Evolutionary conservation across 2,329 filamentous ascomycete genomes (phyloP).

Genomic region (Talaromyces sp.): DNA sequence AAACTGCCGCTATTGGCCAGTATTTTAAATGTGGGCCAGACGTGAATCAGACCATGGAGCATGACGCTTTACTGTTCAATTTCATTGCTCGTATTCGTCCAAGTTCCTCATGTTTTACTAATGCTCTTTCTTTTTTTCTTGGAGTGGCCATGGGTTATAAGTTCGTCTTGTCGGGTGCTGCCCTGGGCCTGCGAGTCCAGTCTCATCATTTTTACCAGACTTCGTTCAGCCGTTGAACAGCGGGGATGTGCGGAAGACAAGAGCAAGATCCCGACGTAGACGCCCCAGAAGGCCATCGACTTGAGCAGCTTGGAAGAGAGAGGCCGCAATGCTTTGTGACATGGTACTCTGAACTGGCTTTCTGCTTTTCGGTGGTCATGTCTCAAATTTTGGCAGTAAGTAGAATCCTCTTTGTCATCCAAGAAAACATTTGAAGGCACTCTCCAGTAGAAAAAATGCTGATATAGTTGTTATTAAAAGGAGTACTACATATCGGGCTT

Average conservation of each 20-base stretch:
- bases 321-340: neutral
- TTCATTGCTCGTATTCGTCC: neutral
- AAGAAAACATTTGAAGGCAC: no score
- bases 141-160: neutral
- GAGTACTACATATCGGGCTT: constrained; percentile 78
- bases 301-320: neutral
- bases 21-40: no score
- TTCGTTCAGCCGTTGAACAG: neutral
- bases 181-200: neutral
- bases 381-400: constrained; percentile 58
- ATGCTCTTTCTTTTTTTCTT: neutral
- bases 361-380: constrained; percentile 56
- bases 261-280: neutral
- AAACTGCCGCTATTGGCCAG: neutral
- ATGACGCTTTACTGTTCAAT: neutral
- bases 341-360: constrained; percentile 25
- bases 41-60: neutral
- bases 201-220: neutral
- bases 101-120: neutral
- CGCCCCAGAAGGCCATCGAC: neutral
- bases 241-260: neutral
- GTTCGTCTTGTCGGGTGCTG: neutral
- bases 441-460: neutral
- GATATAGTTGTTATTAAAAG: constrained; percentile 22
- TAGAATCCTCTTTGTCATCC: constrained; percentile 1